Base-by-base conservation (phyloP, 106 monocot species). In the Dactylorhiza incarnata region DNA sequence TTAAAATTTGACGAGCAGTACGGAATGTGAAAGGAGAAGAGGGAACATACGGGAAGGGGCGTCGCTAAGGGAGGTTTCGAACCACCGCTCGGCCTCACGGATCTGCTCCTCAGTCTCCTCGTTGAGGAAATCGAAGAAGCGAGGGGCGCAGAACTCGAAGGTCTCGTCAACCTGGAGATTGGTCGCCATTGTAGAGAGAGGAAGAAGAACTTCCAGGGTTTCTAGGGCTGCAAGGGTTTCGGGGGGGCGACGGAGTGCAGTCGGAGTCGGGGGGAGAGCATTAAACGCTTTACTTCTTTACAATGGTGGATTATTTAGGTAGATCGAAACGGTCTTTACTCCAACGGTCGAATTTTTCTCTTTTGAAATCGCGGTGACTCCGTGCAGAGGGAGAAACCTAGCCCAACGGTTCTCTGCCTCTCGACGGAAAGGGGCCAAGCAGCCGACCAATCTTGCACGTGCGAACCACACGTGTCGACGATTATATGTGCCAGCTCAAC, bases 121-220 rank as follows among this genome's bases (percentile, higher is more conserved):
- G 29, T 80, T 82, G 29, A 75, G 37, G 81, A 96, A 93, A 76
- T 96, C 87, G 70, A 91, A 96, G 93, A 91, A 90, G 65, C 46
- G 76, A 4, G 95, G 95, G 0, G 95, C 95, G 54, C 63, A 81
- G 84, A 96, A 96, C 89, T 96, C 93, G 76, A 93, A 96, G 0
- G 72, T 51, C 63, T 90, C 87, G 48, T 96, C 95, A 8, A 91
- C 54, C 70, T 83, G 88, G 20, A 78, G 48, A 49, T 16, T 69
- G 44, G 45, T 15, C n/a, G 22, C 69, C 69, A 69, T 69, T 43
- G 69, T 13, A 37, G 13, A 20, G 9, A 48, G 22, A 20, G 48
- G 71, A 48, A 71, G 20, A 10, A 22, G 48, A 46, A n/a, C 20
- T 19, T 59, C 2, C 19, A 29, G 0, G 72, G 48, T 12, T 13